Percentiles rank a stretch among this genome's conserved stretches.
phyloP scores from a whole-genome alignment of 139 green algal genomes.

The Chlamydomonas applanata region DNA sequence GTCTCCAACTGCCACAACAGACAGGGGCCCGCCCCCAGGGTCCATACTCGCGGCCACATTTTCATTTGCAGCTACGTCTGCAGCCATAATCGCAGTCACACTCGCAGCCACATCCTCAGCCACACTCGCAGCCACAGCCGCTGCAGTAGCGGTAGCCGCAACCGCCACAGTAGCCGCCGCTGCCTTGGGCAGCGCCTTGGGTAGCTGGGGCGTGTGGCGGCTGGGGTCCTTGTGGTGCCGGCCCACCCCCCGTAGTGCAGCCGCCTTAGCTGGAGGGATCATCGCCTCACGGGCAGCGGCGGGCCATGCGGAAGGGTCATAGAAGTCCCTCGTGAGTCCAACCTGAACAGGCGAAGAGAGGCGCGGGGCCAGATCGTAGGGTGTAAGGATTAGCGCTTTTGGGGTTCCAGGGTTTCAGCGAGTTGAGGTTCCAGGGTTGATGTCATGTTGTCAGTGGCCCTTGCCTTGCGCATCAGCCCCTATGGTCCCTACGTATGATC shows the following conservation, averaged over 20 bases:
- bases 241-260: not conserved
- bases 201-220: not conserved
- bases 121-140: not conserved
- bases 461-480: not conserved
- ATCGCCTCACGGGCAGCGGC: not conserved
- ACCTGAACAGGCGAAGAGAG: not conserved
- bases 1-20: no score
- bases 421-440: no score
- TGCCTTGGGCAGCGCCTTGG: not conserved
- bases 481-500: no score
- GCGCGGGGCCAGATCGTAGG: not conserved
- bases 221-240: not conserved
- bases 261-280: not conserved
- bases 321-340: not conserved
- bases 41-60: no score
- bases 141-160: no score
- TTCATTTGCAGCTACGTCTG: no score
- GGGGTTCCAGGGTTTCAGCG: no score
- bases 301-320: constrained; percentile 11
- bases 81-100: no score
- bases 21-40: no score
- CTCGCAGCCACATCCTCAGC: not conserved
- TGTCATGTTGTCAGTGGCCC: no score
- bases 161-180: no score
- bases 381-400: no score